Percentiles rank a stretch among this genome's conserved stretches.
These are phyloP conservation scores for Xylariaceae sp. DNA, from an alignment of 2,329 filamentous ascomycete species.

Conservation along the genomic window DNA sequence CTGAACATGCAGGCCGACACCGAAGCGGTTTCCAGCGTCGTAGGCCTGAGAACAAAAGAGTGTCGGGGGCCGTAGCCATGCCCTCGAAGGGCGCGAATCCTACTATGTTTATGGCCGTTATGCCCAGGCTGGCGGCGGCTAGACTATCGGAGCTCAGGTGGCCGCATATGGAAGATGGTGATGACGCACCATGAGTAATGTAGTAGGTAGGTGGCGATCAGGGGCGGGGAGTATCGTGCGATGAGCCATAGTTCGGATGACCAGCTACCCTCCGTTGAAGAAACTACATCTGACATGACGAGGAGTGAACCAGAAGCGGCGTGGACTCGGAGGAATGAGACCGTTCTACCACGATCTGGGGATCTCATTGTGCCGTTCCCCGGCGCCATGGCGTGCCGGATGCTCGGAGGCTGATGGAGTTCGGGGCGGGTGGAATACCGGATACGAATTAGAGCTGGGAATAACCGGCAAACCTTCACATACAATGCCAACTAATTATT, in stretches of 20 bases:
- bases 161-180: slow-evolving; percentile 45
- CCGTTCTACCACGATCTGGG: background rate
- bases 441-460: too few species aligned
- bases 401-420: too few species aligned
- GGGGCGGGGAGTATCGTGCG: slow-evolving; percentile 40
- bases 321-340: slow-evolving; percentile 18
- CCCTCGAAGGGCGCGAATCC: slow-evolving; percentile 47
- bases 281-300: slow-evolving; percentile 8
- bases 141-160: slow-evolving; percentile 48
- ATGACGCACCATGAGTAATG: slow-evolving; percentile 49
- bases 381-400: background rate
- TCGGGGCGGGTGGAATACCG: too few species aligned
- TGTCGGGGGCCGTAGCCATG: slow-evolving; percentile 46
- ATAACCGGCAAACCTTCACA: too few species aligned
- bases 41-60: slow-evolving; percentile 47
- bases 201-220: slow-evolving; percentile 48
- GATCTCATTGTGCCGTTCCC: background rate
- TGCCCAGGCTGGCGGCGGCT: slow-evolving; percentile 46
- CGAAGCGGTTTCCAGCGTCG: slow-evolving; percentile 41
- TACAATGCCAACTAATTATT: too few species aligned
- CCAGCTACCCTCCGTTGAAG: slow-evolving; percentile 11
- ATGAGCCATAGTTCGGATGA: slow-evolving; percentile 27
- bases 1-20: slow-evolving; percentile 48
- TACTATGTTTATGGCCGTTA: slow-evolving; percentile 50
- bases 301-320: slow-evolving; percentile 17